Evolutionary conservation across 176 grass and related monocot species (phyloP).

Genomic region (Oryza officinalis): DNA sequence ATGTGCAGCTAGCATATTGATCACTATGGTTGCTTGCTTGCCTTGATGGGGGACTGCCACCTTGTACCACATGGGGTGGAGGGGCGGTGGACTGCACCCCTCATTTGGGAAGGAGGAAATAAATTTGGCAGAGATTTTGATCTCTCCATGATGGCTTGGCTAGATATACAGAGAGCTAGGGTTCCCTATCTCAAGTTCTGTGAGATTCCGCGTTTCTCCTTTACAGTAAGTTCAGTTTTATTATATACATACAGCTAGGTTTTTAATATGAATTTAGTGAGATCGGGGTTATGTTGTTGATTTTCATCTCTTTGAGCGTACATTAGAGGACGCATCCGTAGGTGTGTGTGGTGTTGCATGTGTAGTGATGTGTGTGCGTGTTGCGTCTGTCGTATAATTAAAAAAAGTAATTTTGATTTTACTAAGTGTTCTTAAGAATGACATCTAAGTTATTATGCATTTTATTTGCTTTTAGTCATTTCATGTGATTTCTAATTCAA

Average conservation of each 20-base stretch:
- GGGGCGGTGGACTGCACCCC: slow-evolving; percentile 22
- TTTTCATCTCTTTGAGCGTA: no score
- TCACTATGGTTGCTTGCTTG: slow-evolving; percentile 15
- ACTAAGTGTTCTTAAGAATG: not conserved
- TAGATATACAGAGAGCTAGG: not conserved
- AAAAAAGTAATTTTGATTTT: not conserved
- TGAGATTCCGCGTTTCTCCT: not conserved
- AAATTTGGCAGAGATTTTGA: not conserved
- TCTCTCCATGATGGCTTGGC: not conserved
- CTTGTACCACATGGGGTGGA: slow-evolving; percentile 17
- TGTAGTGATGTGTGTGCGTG: no score
- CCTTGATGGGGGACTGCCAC: slow-evolving; percentile 41
- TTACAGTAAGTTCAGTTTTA: not conserved
- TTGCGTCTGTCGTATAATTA: no score
- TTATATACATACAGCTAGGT: no score
- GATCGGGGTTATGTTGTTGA: no score
- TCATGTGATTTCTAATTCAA: not conserved
- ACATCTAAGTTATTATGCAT: not conserved
- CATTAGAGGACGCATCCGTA: no score
- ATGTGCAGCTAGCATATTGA: slow-evolving; percentile 10
- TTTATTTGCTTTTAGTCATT: not conserved
- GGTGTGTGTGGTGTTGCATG: no score
- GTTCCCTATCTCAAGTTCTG: not conserved
- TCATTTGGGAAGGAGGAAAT: slow-evolving; percentile 22
- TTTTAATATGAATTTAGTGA: no score